phyloP scores from a whole-genome alignment of 768 basidiomycete genomes.

The Psilocybe sp. region DNA sequence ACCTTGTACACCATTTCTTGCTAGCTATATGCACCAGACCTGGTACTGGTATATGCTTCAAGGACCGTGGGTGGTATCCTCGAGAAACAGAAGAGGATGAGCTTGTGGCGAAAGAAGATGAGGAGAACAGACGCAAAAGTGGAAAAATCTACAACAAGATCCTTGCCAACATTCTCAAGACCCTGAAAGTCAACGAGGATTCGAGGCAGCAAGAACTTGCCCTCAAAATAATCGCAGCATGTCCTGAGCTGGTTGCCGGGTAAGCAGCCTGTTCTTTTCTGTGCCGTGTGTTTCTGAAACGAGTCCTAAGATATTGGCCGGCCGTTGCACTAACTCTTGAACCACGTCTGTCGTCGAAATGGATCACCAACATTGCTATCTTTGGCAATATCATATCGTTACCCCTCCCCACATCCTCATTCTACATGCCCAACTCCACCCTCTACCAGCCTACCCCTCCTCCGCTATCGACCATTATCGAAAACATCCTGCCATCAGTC shows the following conservation, averaged over 20 bases:
- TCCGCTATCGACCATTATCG: conserved; percentile 63
- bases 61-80: conserved; percentile 88
- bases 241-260: conserved; percentile 85
- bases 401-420: conserved; percentile 62
- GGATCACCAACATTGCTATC: conserved; percentile 88
- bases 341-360: conserved; percentile 83
- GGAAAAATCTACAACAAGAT: conserved; percentile 80
- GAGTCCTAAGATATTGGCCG: conserved; percentile 63
- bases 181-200: conserved; percentile 87
- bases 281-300: not conserved
- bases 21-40: conserved; percentile 80
- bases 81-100: conserved; percentile 47
- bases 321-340: conserved; percentile 71
- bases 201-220: conserved; percentile 81
- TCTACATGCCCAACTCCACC: conserved; percentile 46
- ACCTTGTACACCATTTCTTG: conserved; percentile 85
- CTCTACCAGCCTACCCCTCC: conserved; percentile 75
- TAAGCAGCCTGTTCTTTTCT: conserved; percentile 27
- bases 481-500: conserved; percentile 77
- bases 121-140: conserved; percentile 26
- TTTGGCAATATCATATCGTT: conserved; percentile 77
- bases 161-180: conserved; percentile 68
- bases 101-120: conserved; percentile 31
- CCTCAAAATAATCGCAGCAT: conserved; percentile 72
- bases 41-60: conserved; percentile 84